These are phyloP conservation scores for Apiotrichum gamsii DNA, from an alignment of 1,284 basidiomycete species.

Conservation along the genomic window DNA sequence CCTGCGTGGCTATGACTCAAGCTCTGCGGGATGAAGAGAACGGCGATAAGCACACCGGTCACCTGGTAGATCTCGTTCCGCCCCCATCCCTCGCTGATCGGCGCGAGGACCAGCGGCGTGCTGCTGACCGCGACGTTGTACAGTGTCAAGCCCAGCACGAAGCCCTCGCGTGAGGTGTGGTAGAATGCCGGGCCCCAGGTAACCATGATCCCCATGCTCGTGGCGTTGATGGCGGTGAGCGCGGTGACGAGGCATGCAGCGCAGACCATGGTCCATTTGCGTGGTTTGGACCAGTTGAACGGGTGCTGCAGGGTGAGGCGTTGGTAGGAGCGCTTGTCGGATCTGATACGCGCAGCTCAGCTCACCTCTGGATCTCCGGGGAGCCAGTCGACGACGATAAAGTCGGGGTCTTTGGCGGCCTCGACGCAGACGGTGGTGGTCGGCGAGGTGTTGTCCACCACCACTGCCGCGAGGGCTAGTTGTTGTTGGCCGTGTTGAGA, in stretches of 20 bases:
- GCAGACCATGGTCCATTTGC: slow-evolving; percentile 26
- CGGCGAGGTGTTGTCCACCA: too few species aligned
- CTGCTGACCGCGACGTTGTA: slow-evolving; percentile 32
- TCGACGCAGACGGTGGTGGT: too few species aligned
- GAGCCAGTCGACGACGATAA: slow-evolving; percentile 35
- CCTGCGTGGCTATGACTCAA: slow-evolving; percentile 33
- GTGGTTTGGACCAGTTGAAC: slow-evolving; percentile 27
- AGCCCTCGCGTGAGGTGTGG: slow-evolving; percentile 21
- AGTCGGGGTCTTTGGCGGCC: too few species aligned
- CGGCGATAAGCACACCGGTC: slow-evolving; percentile 23
- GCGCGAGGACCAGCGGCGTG: slow-evolving; percentile 40
- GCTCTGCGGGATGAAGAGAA: slow-evolving; percentile 44
- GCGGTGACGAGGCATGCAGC: slow-evolving; percentile 25
- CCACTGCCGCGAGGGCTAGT: too few species aligned
- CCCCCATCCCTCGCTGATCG: slow-evolving; percentile 39
- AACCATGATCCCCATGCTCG: slow-evolving; percentile 24
- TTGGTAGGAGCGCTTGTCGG: background rate
- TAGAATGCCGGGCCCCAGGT: slow-evolving; percentile 29
- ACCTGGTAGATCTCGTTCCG: slow-evolving; percentile 38
- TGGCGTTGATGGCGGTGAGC: slow-evolving; percentile 25
- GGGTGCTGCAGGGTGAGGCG: slow-evolving; percentile 25
- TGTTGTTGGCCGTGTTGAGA: too few species aligned
- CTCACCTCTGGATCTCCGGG: slow-evolving; percentile 33
- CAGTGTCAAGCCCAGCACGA: slow-evolving; percentile 22
- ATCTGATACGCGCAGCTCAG: too few species aligned